Evolutionary conservation across 306 rosid species (phyloP), one percentile per base, ranked within the genome.

Genomic region (Inga laurina): DNA sequence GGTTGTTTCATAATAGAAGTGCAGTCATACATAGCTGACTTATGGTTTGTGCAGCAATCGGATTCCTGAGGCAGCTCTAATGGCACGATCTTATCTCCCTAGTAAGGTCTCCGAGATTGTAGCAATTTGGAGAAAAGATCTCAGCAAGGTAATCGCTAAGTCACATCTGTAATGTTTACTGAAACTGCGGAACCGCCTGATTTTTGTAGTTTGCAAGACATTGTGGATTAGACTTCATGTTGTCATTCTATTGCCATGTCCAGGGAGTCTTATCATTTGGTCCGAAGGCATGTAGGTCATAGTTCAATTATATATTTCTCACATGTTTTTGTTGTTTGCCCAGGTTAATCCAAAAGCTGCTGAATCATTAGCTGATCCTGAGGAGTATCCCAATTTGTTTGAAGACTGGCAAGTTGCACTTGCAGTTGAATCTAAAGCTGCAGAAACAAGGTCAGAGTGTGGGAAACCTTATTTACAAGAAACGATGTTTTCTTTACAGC

Each of bases 41-140:
- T 79, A 11, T 83, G 57, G 46, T 69, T 74, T 86, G 84, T 74
- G 82, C 93, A 97, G 99, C 90, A 94, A 94, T 77, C 93, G 99
- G 88, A 97, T 97, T 84, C 99, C 99, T 44, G 99, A 97, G 90
- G 99, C 99, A 77, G 98, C 99, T 80, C 88, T 97, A 81, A 92
- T 97, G 98, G 99, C 98, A 67, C 92, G 99, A 83, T 97, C 99
- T 59, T 97, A 97, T 91, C 98, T 97, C 86, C 99, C 99, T 72
- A 94, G 99, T 87, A 94, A 94, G 91, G 98, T 97, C 54, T 88
- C 98, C 34, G 98, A 97, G 90, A 92, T 97, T 82, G 98, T 97
- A 74, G 92, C 97, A 71, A 92, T 94, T 76, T 97, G 99, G 99
- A 92, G 94, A 87, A 94, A 94, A 82, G 98, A 97, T 89, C 93